A percentile compares a stretch with the other conserved stretches of the same genome.
Conservation (phyloP, 129 eudicot genomes). For the Helianthus tuberosus region DNA sequence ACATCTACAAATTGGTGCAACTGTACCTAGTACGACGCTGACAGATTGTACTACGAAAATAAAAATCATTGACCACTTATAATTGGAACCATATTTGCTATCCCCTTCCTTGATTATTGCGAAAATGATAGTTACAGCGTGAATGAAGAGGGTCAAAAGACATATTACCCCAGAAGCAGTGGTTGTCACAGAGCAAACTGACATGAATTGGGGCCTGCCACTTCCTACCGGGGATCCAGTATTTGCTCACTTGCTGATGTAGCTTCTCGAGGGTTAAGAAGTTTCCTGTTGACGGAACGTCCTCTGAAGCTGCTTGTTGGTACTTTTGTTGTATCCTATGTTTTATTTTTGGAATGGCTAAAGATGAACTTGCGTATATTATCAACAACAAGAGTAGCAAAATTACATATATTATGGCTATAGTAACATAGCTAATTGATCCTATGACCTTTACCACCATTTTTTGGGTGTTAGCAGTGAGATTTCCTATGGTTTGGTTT, state of each 20-base stretch:
- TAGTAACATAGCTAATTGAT: no score
- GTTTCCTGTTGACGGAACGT: neutral
- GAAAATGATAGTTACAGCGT: neutral
- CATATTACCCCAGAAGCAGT: constrained; percentile 9
- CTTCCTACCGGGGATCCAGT: neutral
- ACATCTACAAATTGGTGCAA: neutral
- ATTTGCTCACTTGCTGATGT: neutral
- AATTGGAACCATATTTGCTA: neutral
- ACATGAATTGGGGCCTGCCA: neutral
- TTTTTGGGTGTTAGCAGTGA: no score
- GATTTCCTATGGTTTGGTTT: no score
- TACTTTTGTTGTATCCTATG: constrained; percentile 6
- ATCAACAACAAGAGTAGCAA: constrained; percentile 9
- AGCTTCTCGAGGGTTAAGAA: neutral
- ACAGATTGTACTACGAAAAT: neutral
- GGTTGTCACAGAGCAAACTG: neutral
- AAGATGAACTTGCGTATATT: constrained; percentile 17
- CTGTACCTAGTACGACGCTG: neutral
- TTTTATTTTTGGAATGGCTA: constrained; percentile 5
- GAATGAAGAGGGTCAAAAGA: neutral
- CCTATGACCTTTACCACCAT: no score
- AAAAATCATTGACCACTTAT: neutral
- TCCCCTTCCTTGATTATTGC: neutral
- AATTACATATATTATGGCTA: neutral
- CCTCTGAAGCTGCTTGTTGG: constrained; percentile 9